A percentile compares a stretch with the other conserved stretches of the same genome.
Conservation (phyloP, 169 alveolate species). For the Eimeria sp. region DNA sequence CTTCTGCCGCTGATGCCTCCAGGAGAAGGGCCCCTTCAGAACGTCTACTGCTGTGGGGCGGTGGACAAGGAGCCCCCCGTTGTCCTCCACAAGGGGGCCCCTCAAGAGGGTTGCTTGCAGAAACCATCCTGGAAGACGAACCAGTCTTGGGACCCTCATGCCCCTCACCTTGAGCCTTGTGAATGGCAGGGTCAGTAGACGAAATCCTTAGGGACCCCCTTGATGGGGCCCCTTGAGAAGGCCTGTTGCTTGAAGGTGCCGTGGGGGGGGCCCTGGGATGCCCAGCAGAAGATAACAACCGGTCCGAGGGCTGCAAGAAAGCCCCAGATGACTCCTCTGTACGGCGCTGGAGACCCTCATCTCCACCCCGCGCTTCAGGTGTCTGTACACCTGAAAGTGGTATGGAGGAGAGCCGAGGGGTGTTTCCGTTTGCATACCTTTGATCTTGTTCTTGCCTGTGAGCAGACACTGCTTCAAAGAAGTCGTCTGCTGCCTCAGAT, state of each 20-base stretch:
- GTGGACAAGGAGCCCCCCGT: neutral
- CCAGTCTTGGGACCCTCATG: neutral
- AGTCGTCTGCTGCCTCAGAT: constrained; percentile 35
- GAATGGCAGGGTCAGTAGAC: neutral
- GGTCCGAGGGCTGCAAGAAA: neutral
- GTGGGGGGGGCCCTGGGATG: constrained; percentile 12
- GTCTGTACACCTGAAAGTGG: constrained; percentile 30
- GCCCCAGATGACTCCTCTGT: neutral
- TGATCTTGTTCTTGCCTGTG: constrained; percentile 31
- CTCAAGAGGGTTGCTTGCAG: neutral
- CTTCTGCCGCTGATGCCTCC: constrained; percentile 43
- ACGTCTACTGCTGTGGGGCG: neutral
- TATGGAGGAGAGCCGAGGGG: constrained; percentile 26
- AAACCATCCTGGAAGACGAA: neutral
- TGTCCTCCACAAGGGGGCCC: neutral
- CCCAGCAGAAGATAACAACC: neutral
- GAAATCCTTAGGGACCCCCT: neutral
- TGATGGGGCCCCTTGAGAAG: neutral
- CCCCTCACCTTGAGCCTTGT: neutral
- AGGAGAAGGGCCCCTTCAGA: neutral
- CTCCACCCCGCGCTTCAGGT: neutral
- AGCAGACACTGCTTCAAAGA: constrained; percentile 51
- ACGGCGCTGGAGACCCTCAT: neutral
- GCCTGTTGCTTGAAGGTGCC: neutral
- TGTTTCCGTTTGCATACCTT: neutral